Evolutionary conservation across 495 filamentous ascomycete genomes (phyloP).

Genomic region (Durotheca rogersii): DNA sequence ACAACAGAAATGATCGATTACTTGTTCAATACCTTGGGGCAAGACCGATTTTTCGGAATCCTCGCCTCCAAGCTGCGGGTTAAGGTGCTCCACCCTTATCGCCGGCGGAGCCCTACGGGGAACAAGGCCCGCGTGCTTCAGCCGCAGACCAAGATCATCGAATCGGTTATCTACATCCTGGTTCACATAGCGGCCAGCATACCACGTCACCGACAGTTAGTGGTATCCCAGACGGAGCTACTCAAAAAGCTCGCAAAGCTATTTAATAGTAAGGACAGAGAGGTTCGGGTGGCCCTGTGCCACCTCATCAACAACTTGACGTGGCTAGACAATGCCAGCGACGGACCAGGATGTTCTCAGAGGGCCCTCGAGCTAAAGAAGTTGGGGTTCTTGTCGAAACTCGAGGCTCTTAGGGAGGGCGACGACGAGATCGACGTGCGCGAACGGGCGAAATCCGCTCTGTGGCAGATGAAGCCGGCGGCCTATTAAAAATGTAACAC

Average conservation of each 20-base stretch:
- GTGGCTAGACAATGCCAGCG: conserved; percentile 71
- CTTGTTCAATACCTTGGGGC: conserved; percentile 73
- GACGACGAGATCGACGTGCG: conserved; percentile 82
- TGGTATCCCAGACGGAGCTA: conserved; percentile 58
- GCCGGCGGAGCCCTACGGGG: conserved; percentile 31
- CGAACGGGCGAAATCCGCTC: conserved; percentile 77
- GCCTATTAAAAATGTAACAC: conserved; percentile 17
- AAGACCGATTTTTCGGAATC: conserved; percentile 72
- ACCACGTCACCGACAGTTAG: conserved; percentile 68
- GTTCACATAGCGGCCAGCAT: conserved; percentile 81
- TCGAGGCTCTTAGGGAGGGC: conserved; percentile 59
- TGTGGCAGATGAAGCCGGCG: conserved; percentile 60
- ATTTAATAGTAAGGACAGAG: conserved; percentile 66
- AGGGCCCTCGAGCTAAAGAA: conserved; percentile 67
- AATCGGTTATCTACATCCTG: conserved; percentile 71
- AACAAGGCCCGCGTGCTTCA: conserved; percentile 47
- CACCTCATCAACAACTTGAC: conserved; percentile 83
- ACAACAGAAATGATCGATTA: conserved; percentile 76
- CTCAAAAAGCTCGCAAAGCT: conserved; percentile 68
- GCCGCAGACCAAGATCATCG: conserved; percentile 71
- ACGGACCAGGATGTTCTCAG: conserved; percentile 58
- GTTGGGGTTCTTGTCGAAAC: conserved; percentile 67
- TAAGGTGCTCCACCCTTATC: conserved; percentile 50
- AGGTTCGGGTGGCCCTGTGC: conserved; percentile 71
- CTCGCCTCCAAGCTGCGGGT: conserved; percentile 69